phyloP scores from a whole-genome alignment of 2,329 filamentous ascomycete species.

The Ilyonectria mors-panacis region DNA sequence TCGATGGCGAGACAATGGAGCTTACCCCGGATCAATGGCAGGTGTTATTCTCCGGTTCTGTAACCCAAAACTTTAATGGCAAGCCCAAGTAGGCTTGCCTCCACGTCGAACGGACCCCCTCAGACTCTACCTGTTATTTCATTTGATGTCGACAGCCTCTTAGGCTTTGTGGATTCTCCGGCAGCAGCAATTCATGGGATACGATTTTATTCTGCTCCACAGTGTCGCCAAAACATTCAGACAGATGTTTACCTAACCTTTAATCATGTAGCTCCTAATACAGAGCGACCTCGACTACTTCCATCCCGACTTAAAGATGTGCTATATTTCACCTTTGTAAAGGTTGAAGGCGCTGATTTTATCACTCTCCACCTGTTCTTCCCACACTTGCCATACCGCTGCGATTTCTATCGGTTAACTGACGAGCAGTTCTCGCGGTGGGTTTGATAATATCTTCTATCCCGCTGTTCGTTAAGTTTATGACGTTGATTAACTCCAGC shows the following conservation, averaged over 20 bases:
- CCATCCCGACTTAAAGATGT: constrained; percentile 20
- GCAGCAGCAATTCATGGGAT: not conserved
- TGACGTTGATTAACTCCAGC: constrained; percentile 14
- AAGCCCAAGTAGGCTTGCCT: too few relatives aligned
- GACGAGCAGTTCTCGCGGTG: constrained; percentile 12
- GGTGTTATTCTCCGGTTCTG: too few relatives aligned
- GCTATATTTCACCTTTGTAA: constrained; percentile 18
- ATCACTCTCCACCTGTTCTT: constrained; percentile 28
- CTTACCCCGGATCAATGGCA: too few relatives aligned
- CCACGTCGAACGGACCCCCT: too few relatives aligned
- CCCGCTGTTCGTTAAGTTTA: constrained; percentile 24
- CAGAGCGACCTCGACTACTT: constrained; percentile 5
- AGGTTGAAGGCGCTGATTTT: constrained; percentile 18
- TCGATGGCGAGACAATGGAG: too few relatives aligned
- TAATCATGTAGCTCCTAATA: constrained; percentile 8
- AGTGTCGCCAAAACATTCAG: not conserved
- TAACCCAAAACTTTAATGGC: too few relatives aligned
- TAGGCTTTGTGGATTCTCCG: not conserved
- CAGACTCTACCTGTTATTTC: too few relatives aligned
- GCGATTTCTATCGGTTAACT: constrained; percentile 19
- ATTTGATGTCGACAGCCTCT: too few relatives aligned
- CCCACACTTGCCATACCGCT: constrained; percentile 14
- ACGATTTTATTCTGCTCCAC: too few relatives aligned
- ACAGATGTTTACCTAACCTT: not conserved
- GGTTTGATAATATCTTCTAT: constrained; percentile 33